Percentiles rank a stretch among this genome's conserved stretches.
These are phyloP conservation scores for Chlorociboria aeruginascens DNA, from an alignment of 495 filamentous ascomycete genomes.

Conservation along the genomic window DNA sequence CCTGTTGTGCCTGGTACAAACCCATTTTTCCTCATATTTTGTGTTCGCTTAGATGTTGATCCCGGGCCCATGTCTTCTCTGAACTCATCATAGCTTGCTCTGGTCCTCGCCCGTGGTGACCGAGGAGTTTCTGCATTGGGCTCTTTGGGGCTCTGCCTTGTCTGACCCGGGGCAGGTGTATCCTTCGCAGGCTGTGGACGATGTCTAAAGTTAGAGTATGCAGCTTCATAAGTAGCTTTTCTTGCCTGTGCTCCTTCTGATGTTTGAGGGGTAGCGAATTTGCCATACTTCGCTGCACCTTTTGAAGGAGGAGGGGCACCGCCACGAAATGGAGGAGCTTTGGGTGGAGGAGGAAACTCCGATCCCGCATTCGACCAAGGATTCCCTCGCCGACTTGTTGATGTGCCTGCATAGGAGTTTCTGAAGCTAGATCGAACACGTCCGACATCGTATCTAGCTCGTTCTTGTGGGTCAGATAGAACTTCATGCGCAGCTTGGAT, in stretches of 20 bases:
- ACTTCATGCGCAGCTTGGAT: constrained; percentile 84
- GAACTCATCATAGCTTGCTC: constrained; percentile 24
- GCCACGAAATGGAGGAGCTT: constrained; percentile 22
- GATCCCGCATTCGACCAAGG: constrained; percentile 35
- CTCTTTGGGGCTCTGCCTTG: not conserved
- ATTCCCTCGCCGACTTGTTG: constrained; percentile 34
- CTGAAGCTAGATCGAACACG: constrained; percentile 25
- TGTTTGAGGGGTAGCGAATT: constrained; percentile 31
- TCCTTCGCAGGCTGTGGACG: not conserved
- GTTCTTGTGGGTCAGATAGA: constrained; percentile 52
- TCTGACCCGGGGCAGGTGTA: not conserved
- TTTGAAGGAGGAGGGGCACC: constrained; percentile 33
- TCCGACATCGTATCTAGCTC: constrained; percentile 66
- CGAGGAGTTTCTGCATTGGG: constrained; percentile 24
- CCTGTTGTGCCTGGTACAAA: constrained; percentile 42
- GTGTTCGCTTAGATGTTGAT: constrained; percentile 16
- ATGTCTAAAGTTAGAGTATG: not conserved
- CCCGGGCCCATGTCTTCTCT: constrained; percentile 25
- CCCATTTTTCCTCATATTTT: constrained; percentile 34
- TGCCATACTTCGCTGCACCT: constrained; percentile 43
- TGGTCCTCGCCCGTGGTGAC: constrained; percentile 18
- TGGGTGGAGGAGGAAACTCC: constrained; percentile 36
- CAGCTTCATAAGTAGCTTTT: constrained; percentile 45
- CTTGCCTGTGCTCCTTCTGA: constrained; percentile 40
- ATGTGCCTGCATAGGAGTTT: constrained; percentile 23